Evolutionary conservation across 2,329 filamentous ascomycete genomes (phyloP).

Genomic region (Trichoderma hamatum): DNA sequence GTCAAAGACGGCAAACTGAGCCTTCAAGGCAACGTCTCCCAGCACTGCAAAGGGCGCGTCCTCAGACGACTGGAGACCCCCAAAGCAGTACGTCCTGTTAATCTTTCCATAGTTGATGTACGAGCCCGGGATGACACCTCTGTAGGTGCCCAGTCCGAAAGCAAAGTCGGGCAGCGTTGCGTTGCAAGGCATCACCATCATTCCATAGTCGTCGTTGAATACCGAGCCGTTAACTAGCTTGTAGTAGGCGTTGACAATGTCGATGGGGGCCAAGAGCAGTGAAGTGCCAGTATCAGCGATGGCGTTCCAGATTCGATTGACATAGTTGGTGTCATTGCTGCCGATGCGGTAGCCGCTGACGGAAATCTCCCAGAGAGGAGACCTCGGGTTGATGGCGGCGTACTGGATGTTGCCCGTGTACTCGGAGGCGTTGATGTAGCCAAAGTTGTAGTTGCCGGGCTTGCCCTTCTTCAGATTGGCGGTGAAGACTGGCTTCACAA

Average conservation of each 20-base stretch:
- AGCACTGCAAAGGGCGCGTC: conserved; percentile 45
- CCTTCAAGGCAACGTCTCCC: conserved; percentile 48
- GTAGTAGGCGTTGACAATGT: conserved; percentile 63
- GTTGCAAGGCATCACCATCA: conserved; percentile 62
- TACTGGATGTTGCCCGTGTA: conserved; percentile 63
- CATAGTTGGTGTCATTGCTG: conserved; percentile 17
- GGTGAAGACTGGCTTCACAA: conserved; percentile 43
- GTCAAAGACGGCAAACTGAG: conserved; percentile 50
- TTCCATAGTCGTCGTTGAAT: conserved; percentile 51
- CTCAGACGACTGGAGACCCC: conserved; percentile 44
- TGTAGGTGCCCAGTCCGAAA: conserved; percentile 41
- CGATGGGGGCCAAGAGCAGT: conserved; percentile 60
- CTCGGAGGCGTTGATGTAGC: conserved; percentile 57
- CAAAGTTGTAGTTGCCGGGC: conserved; percentile 47
- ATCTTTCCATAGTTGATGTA: conserved; percentile 45
- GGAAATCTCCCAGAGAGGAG: conserved; percentile 66
- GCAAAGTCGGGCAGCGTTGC: conserved; percentile 50
- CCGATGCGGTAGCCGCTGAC: conserved; percentile 60
- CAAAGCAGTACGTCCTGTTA: conserved; percentile 39
- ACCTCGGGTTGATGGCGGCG: conserved; percentile 50
- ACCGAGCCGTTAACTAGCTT: conserved; percentile 54
- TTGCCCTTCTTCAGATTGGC: conserved; percentile 39
- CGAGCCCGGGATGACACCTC: conserved; percentile 41
- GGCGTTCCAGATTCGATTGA: conserved; percentile 45
- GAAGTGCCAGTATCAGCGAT: conserved; percentile 75